phyloP scores from a whole-genome alignment of 192 early-diverging fungal genomes.

The Chytriomyces hyalinus region DNA sequence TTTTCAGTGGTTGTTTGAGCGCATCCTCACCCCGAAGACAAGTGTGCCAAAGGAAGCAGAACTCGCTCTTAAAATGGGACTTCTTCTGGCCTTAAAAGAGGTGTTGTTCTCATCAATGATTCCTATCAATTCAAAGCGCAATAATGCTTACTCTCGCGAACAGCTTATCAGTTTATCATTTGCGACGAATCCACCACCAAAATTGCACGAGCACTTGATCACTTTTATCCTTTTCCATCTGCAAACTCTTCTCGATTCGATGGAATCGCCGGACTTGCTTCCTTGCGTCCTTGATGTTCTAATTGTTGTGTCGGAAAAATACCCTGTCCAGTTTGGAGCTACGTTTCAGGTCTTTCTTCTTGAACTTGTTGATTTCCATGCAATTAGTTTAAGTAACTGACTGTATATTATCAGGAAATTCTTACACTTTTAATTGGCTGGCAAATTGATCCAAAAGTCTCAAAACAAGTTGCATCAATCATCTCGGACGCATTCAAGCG shows the following conservation, averaged over 20 bases:
- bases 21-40: not conserved
- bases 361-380: not conserved
- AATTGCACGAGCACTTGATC: constrained; percentile 16
- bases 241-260: constrained; percentile 46
- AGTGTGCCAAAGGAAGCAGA: constrained; percentile 2
- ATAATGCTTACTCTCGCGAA: not conserved
- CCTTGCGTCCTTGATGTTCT: constrained; percentile 47
- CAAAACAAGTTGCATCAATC: constrained; percentile 41
- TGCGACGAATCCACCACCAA: not conserved
- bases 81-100: constrained; percentile 14
- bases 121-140: not conserved
- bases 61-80: constrained; percentile 8
- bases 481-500: constrained; percentile 56
- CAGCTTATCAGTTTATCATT: not conserved
- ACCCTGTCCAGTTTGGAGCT: constrained; percentile 36
- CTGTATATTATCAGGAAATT: constrained; percentile 40
- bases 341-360: constrained; percentile 38
- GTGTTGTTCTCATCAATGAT: not conserved
- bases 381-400: not conserved
- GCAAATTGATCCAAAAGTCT: constrained; percentile 62
- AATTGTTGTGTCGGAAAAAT: constrained; percentile 36
- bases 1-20: constrained; percentile 27
- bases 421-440: constrained; percentile 75
- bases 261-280: constrained; percentile 39
- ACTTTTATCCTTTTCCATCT: constrained; percentile 30